Conservation (phyloP, 495 filamentous ascomycete species). For the Evansstolkia leycettana region DNA sequence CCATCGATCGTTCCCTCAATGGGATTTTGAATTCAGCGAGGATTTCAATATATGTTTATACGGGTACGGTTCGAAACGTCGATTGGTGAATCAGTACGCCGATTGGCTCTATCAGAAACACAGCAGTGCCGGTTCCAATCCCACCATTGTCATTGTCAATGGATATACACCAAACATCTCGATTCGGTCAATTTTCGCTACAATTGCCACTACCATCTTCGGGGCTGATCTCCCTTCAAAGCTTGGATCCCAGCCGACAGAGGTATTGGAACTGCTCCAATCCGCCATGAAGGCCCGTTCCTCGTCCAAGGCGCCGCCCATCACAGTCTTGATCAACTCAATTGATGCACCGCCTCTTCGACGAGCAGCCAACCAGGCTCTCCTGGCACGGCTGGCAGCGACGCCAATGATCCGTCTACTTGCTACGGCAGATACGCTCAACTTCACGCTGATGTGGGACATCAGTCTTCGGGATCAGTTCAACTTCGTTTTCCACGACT, state of each 20-base stretch:
- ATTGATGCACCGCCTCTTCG: slow-evolving; percentile 72
- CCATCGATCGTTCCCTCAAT: slow-evolving; percentile 73
- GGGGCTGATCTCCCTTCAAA: slow-evolving; percentile 41
- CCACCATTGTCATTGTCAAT: slow-evolving; percentile 73
- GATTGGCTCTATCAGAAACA: slow-evolving; percentile 48
- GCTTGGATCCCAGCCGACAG: slow-evolving; percentile 47
- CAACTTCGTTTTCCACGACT: slow-evolving; percentile 85
- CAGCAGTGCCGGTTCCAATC: slow-evolving; percentile 14
- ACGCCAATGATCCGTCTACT: slow-evolving; percentile 64
- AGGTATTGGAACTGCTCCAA: slow-evolving; percentile 53
- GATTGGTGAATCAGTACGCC: slow-evolving; percentile 66
- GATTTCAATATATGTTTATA: slow-evolving; percentile 87
- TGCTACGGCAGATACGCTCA: slow-evolving; percentile 75
- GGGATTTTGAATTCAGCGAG: slow-evolving; percentile 81
- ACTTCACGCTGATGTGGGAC: slow-evolving; percentile 85
- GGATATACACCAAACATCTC: slow-evolving; percentile 71
- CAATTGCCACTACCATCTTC: slow-evolving; percentile 53
- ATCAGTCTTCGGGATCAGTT: slow-evolving; percentile 62
- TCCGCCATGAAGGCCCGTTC: slow-evolving; percentile 39
- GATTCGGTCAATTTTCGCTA: slow-evolving; percentile 66
- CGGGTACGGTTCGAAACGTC: slow-evolving; percentile 81
- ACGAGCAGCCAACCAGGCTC: slow-evolving; percentile 50
- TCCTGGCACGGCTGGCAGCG: slow-evolving; percentile 64
- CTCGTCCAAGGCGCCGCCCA: slow-evolving; percentile 21
- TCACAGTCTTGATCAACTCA: slow-evolving; percentile 73